Conservation (phyloP, 331 rosid genomes). For the Prunus yedoensis region DNA sequence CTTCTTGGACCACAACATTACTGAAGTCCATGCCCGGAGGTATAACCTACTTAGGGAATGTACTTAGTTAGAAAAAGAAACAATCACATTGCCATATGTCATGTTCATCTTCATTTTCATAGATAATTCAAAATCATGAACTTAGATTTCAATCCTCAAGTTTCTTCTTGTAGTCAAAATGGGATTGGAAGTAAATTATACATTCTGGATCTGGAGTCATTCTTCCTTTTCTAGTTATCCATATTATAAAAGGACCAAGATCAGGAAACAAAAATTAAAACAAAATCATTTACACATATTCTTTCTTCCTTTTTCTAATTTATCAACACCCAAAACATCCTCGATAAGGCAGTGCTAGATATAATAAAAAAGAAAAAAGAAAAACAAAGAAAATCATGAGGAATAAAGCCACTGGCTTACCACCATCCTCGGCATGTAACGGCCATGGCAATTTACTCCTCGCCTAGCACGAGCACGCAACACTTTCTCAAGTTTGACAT, state of each 20-base stretch:
- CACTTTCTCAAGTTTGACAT: slow-evolving; percentile 87
- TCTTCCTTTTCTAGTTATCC: background rate
- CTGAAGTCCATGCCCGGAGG: slow-evolving; percentile 96
- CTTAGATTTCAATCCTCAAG: background rate
- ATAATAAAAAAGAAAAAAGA: background rate
- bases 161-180: background rate
- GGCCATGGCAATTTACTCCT: slow-evolving; percentile 78
- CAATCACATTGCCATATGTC: background rate
- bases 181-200: background rate
- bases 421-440: slow-evolving; percentile 96
- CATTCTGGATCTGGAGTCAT: background rate
- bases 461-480: slow-evolving; percentile 85
- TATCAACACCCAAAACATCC: background rate
- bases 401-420: slow-evolving; percentile 34
- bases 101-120: background rate
- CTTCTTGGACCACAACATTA: slow-evolving; percentile 74
- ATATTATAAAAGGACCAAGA: background rate
- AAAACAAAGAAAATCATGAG: background rate
- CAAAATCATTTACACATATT: background rate
- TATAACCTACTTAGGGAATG: slow-evolving; percentile 56
- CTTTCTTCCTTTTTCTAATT: background rate
- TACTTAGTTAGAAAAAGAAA: background rate
- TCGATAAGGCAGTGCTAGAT: background rate
- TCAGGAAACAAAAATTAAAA: background rate
- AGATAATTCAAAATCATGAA: background rate